Evolutionary conservation across 345 rosid genomes (phyloP).

Genomic region (Barbarea vulgaris): DNA sequence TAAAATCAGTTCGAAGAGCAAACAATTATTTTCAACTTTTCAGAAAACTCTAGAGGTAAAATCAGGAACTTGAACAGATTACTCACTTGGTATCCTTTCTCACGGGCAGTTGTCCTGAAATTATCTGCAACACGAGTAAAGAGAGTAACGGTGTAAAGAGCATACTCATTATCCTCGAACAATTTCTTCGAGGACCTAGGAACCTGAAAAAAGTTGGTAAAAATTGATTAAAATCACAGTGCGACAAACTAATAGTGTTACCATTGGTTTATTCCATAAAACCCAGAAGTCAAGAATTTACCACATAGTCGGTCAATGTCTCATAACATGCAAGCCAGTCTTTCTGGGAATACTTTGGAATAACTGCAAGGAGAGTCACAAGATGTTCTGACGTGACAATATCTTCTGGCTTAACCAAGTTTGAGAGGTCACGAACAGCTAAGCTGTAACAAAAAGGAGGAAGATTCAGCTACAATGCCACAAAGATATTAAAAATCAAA

Average conservation of each 20-base stretch:
- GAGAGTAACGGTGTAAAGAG: conserved; percentile 85
- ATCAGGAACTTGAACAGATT: conserved; percentile 21
- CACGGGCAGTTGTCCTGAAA: conserved; percentile 77
- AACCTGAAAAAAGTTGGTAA: conserved; percentile 58
- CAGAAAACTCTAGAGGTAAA: background rate
- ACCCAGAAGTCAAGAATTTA: conserved; percentile 40
- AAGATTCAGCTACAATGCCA: conserved; percentile 30
- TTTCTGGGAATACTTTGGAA: conserved; percentile 96
- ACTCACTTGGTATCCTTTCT: conserved; percentile 93
- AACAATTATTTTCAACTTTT: background rate
- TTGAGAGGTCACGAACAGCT: conserved; percentile 98
- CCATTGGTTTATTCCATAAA: conserved; percentile 6
- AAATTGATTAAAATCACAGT: background rate
- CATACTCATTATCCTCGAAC: conserved; percentile 97
- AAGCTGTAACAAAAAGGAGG: conserved; percentile 60
- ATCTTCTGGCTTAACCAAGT: conserved; percentile 90
- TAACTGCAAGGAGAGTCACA: conserved; percentile 78
- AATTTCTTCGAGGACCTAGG: conserved; percentile 95
- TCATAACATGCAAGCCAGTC: conserved; percentile 97
- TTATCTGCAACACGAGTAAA: conserved; percentile 94
- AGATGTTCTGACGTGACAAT: conserved; percentile 82
- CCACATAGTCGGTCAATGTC: conserved; percentile 91
- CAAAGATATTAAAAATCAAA: background rate
- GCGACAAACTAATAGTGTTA: background rate
- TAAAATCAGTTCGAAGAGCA: background rate